Percentiles rank a stretch among this genome's conserved stretches.
Evolutionary conservation across 2,329 filamentous ascomycete genomes (phyloP).

Genomic region (Xylariaceae sp.): DNA sequence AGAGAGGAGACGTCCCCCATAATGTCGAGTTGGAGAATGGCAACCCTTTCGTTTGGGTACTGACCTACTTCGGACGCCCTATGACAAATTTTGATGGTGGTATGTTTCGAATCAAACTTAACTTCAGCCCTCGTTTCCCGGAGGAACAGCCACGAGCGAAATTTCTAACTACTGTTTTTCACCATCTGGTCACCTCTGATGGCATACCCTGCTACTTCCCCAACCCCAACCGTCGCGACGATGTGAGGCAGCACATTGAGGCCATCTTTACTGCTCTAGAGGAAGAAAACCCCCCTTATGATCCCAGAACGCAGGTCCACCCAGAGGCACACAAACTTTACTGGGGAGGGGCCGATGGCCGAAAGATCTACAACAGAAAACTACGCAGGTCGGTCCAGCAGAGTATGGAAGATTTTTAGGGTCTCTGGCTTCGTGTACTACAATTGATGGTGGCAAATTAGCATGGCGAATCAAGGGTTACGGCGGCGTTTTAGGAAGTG

Average conservation of each 20-base stretch:
- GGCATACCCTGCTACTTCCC: constrained; percentile 85
- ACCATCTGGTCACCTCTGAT: constrained; percentile 81
- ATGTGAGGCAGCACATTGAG: constrained; percentile 82
- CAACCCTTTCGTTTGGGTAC: constrained; percentile 87
- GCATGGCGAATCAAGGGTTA: constrained; percentile 12
- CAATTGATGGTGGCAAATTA: constrained; percentile 8
- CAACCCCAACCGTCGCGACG: constrained; percentile 66
- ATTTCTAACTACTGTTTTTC: constrained; percentile 83
- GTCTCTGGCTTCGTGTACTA: neutral
- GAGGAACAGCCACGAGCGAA: constrained; percentile 84
- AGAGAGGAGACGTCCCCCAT: constrained; percentile 71
- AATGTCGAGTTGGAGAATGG: constrained; percentile 76
- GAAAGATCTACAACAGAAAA: constrained; percentile 82
- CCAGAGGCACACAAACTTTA: constrained; percentile 84
- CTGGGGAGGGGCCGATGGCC: constrained; percentile 81
- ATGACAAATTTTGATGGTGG: constrained; percentile 95
- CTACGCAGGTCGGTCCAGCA: constrained; percentile 78
- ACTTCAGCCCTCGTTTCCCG: constrained; percentile 84
- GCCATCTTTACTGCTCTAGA: constrained; percentile 83
- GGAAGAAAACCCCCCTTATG: constrained; percentile 85
- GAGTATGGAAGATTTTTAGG: constrained; percentile 63
- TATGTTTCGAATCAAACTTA: constrained; percentile 80
- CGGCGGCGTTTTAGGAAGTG: constrained; percentile 20
- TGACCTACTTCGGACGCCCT: constrained; percentile 89
- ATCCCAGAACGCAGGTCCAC: constrained; percentile 86